Percentiles rank a stretch among this genome's conserved stretches.
phyloP scores from a whole-genome alignment of 495 filamentous ascomycete genomes.

The Penicillium lagena region DNA sequence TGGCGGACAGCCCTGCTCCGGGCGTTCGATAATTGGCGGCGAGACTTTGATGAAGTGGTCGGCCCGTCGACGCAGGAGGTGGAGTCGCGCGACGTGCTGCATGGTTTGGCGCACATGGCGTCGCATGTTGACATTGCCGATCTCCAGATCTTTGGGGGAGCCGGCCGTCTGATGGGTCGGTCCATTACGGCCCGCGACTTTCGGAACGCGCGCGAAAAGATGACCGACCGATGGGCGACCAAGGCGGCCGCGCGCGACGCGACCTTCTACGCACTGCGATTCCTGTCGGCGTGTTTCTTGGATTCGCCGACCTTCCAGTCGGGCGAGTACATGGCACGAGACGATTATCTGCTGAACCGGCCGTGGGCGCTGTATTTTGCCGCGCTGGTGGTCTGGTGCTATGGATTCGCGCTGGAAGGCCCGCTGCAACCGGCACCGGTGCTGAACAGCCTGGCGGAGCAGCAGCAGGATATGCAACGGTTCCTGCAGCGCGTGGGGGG shows the following conservation, averaged over 20 bases:
- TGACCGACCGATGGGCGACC: constrained; percentile 78
- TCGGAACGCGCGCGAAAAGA: constrained; percentile 64
- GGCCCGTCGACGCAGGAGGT: constrained; percentile 36
- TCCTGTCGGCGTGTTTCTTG: constrained; percentile 73
- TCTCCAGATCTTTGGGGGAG: constrained; percentile 91
- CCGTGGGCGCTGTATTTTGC: constrained; percentile 98
- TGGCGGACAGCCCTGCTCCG: constrained; percentile 85
- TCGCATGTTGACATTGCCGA: constrained; percentile 98
- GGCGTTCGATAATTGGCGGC: constrained; percentile 93
- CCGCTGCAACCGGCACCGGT: constrained; percentile 50
- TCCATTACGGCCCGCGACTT: constrained; percentile 80
- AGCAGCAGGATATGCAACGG: constrained; percentile 68
- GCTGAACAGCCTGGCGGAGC: constrained; percentile 53
- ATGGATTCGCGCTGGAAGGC: constrained; percentile 88
- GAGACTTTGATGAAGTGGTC: constrained; percentile 84
- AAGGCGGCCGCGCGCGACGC: constrained; percentile 89
- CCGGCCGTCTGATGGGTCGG: constrained; percentile 75
- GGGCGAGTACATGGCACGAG: constrained; percentile 67
- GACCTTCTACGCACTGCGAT: constrained; percentile 87
- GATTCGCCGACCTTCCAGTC: constrained; percentile 35
- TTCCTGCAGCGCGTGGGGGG: constrained; percentile 70
- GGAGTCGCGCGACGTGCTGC: constrained; percentile 80
- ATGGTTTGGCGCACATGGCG: constrained; percentile 94
- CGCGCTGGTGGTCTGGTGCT: constrained; percentile 87
- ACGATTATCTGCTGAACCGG: constrained; percentile 85